phyloP scores from a whole-genome alignment of 306 rosid genomes.

The Malus sylvestris region DNA sequence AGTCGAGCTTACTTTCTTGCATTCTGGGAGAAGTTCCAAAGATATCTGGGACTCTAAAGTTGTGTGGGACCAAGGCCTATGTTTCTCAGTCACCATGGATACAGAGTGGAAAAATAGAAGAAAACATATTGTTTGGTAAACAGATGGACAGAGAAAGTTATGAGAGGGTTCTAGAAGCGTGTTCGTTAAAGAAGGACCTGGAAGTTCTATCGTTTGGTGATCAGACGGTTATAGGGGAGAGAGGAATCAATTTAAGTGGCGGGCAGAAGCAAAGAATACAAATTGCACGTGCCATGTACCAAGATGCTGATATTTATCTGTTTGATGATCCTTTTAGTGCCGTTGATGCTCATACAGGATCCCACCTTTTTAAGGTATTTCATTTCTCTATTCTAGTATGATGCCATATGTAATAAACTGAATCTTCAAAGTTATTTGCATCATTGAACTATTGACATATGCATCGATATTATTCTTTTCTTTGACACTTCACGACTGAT shows the following conservation, averaged over 20 bases:
- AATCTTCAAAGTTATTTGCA: neutral
- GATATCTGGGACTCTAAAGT: slow-evolving; percentile 51
- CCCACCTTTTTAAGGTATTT: slow-evolving; percentile 66
- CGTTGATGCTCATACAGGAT: slow-evolving; percentile 91
- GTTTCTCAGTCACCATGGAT: slow-evolving; percentile 93
- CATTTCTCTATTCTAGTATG: neutral
- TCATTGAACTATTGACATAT: neutral
- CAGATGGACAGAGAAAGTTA: slow-evolving; percentile 67
- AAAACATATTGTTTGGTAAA: slow-evolving; percentile 68
- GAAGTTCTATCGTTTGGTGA: slow-evolving; percentile 72
- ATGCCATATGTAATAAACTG: neutral
- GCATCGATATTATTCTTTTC: neutral
- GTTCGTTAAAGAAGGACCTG: slow-evolving; percentile 61
- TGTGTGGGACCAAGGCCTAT: slow-evolving; percentile 79
- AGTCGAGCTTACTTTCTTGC: slow-evolving; percentile 77
- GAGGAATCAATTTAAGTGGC: slow-evolving; percentile 86
- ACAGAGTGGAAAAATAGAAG: slow-evolving; percentile 77
- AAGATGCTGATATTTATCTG: slow-evolving; percentile 73
- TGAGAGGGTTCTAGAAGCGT: slow-evolving; percentile 67
- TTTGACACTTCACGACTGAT: neutral
- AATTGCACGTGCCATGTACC: slow-evolving; percentile 81
- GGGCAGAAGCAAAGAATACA: slow-evolving; percentile 89
- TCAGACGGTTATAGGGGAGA: slow-evolving; percentile 78
- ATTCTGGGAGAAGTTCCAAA: slow-evolving; percentile 79
- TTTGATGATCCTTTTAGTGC: slow-evolving; percentile 94